A percentile compares a stretch with the other conserved stretches of the same genome.
These are phyloP conservation scores for Saccharomycopsis sp. DNA, from an alignment of 805 yeast genomes.

Conservation along the genomic window DNA sequence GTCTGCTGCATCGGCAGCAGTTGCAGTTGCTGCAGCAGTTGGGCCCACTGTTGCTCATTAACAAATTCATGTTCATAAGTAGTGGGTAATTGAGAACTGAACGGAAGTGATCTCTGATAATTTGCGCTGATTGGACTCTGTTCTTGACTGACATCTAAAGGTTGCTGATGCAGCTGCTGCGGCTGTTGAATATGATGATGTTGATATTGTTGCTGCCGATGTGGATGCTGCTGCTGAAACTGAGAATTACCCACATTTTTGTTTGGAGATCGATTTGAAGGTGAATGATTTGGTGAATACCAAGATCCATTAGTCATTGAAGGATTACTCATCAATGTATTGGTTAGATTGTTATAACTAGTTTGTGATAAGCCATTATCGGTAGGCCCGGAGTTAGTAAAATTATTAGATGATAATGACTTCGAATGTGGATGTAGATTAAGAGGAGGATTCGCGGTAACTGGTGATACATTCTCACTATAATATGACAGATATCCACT, in stretches of 20 bases:
- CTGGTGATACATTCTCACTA: constrained; percentile 7
- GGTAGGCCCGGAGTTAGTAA: not conserved
- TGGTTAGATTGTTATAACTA: not conserved
- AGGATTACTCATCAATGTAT: not conserved
- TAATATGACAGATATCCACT: constrained; percentile 3
- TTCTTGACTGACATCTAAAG: constrained; percentile 22
- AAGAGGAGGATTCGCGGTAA: constrained; percentile 10
- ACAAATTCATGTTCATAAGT: too few relatives aligned
- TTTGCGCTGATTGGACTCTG: constrained; percentile 12
- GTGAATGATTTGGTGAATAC: constrained; percentile 19
- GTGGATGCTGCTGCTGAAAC: not conserved
- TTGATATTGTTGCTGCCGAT: not conserved
- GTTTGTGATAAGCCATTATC: not conserved
- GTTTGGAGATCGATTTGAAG: constrained; percentile 8
- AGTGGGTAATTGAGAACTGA: not conserved
- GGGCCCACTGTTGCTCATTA: too few relatives aligned
- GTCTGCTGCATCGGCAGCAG: not conserved
- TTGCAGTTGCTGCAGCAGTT: constrained; percentile 5
- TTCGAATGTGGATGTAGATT: not conserved
- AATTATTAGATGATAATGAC: not conserved
- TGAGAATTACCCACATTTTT: constrained; percentile 1
- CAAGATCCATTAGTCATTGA: constrained; percentile 5
- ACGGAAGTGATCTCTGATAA: not conserved
- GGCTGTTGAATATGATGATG: not conserved
- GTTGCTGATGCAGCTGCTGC: constrained; percentile 16